phyloP scores from a whole-genome alignment of 768 basidiomycete species.

The Suillus tomentosus region DNA sequence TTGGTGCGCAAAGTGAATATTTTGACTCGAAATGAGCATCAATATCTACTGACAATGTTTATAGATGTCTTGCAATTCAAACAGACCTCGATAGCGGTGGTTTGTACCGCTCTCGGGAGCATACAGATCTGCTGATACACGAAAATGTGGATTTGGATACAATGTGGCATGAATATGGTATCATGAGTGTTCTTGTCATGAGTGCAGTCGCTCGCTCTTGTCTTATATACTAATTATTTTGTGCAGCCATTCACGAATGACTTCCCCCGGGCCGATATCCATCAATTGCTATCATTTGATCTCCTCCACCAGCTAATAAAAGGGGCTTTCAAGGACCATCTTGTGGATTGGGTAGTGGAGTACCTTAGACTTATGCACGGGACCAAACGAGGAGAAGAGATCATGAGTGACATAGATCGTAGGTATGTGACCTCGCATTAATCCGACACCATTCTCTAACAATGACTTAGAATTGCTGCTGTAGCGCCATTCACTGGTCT shows the following conservation, averaged over 20 bases:
- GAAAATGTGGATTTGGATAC: slow-evolving; percentile 18
- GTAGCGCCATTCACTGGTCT: too few relatives aligned
- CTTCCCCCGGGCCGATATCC: neutral
- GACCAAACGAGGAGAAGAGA: too few relatives aligned
- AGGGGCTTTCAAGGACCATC: too few relatives aligned
- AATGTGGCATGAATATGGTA: slow-evolving; percentile 38
- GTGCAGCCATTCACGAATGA: slow-evolving; percentile 16
- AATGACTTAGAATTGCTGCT: too few relatives aligned
- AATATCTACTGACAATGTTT: slow-evolving; percentile 13
- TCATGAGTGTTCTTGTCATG: slow-evolving; percentile 35
- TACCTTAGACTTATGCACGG: too few relatives aligned
- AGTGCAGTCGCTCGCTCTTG: slow-evolving; percentile 11
- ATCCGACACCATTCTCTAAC: too few relatives aligned
- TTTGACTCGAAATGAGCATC: neutral
- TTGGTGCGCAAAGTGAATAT: neutral
- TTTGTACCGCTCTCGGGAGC: slow-evolving; percentile 17
- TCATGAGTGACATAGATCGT: too few relatives aligned
- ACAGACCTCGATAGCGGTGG: slow-evolving; percentile 8
- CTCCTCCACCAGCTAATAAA: too few relatives aligned
- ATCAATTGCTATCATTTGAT: too few relatives aligned
- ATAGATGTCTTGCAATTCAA: slow-evolving; percentile 10
- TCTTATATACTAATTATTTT: neutral
- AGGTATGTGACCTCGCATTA: too few relatives aligned
- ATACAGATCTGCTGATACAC: slow-evolving; percentile 25
- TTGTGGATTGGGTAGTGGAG: too few relatives aligned